Evolutionary conservation across 805 yeast species (phyloP), one percentile per base, ranked within the genome.

Genomic region (Suhomyces sp.): DNA sequence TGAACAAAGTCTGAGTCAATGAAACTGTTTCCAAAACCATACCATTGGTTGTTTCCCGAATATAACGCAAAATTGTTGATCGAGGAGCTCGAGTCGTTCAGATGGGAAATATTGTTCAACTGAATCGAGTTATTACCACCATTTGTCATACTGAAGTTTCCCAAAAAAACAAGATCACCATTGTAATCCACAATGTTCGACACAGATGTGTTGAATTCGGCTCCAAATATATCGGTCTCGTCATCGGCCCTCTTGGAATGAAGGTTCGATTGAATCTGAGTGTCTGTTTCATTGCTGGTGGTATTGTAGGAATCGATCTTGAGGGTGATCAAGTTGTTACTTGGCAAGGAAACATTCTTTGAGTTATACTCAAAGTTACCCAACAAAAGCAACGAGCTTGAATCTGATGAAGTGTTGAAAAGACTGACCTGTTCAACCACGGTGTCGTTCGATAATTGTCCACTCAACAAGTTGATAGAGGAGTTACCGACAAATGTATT

Each of bases 361-460:
- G 59, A 52, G 12, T 77, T 64, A 1, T 72, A 67, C 37, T 63
- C 59, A 54, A 84, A 79, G 5, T 68, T 60, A 3, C 89, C 89
- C 20, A 75, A 66, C 8, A 83, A 53, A 3, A 78, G 47, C 5
- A 86, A 66, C 5, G 69, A 65, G 10, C 67, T 65, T 12, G 68
- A 62, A 22, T 72, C 65, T 12, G 60, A 53, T 3, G 41, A 37
- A 3, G 56, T 35, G 24, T 62, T 56, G 19, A 54, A 53, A 3
- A 57, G 29, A 6, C 60, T 46, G 17, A 80, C 47, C 12, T 67
- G 62, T 8, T 62, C 51, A 1, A 83, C 74, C 1, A 57, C 55
- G 1, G 79, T 77, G 54, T 71, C 63, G 13, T 53, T 47, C 1
- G 60, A 25, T 10, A 72, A 58, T 43, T 60, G 43, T 0, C 71